These are phyloP conservation scores for Phytophthora meadii DNA, from an alignment of 352 stramenopile genomes.

Conservation along the genomic window DNA sequence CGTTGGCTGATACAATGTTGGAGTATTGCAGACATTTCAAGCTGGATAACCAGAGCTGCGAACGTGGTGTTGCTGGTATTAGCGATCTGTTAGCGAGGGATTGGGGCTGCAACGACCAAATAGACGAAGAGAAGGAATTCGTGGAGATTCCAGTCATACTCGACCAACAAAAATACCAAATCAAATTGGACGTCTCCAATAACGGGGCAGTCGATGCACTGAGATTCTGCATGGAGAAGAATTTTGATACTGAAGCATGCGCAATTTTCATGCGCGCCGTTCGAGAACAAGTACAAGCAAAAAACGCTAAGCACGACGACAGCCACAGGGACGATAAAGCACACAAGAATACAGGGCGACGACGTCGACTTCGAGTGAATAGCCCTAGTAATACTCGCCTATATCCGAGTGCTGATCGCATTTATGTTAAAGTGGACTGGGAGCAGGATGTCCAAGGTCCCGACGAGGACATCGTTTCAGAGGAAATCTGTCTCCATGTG, in stretches of 20 bases:
- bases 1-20: slow-evolving; percentile 38
- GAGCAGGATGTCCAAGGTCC: slow-evolving; percentile 3
- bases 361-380: slow-evolving; percentile 29
- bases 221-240: slow-evolving; percentile 44
- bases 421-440: slow-evolving; percentile 57
- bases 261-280: slow-evolving; percentile 40
- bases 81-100: slow-evolving; percentile 40
- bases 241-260: slow-evolving; percentile 36
- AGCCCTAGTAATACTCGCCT: slow-evolving; percentile 33
- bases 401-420: slow-evolving; percentile 44
- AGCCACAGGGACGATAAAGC: not conserved
- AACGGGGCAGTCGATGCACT: slow-evolving; percentile 51
- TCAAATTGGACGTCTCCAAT: slow-evolving; percentile 18
- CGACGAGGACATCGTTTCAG: slow-evolving; percentile 9
- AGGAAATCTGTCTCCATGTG: slow-evolving; percentile 52
- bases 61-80: slow-evolving; percentile 24
- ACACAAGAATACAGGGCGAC: not conserved
- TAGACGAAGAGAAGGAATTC: slow-evolving; percentile 11
- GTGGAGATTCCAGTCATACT: slow-evolving; percentile 30
- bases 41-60: slow-evolving; percentile 24
- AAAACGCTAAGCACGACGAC: not conserved
- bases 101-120: slow-evolving; percentile 55
- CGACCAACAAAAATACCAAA: slow-evolving; percentile 22
- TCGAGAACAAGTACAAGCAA: slow-evolving; percentile 21
- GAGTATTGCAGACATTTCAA: slow-evolving; percentile 38